Evolutionary conservation across 148 eudicot genomes (phyloP), one percentile per base, ranked within the genome.

Genomic region (Rhododendron griersonianum): DNA sequence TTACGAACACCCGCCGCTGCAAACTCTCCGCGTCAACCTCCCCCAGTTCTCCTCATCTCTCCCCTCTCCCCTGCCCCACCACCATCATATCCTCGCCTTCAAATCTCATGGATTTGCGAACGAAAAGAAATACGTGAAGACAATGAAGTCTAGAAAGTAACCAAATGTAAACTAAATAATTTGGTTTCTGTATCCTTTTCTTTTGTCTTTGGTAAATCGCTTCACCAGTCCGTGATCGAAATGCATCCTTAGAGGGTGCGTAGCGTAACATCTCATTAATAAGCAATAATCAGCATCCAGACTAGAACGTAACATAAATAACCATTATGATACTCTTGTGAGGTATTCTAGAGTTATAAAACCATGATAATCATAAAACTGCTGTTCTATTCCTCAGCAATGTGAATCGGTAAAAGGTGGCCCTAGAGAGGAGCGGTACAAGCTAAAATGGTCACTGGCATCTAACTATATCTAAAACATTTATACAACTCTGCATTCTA

Each of bases 401-500:
- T 41, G 76, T 83, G 41, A 39, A 39, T 47, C 9, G 13, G 45
- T 44, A n/a, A 5, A 86, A 55, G 50, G n/a, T 53, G 48, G 75
- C 16, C 83, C 35, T 51, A 51, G 57, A 84, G 35, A 73, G 45
- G 50, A 37, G 74, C 5, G 63, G 53, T 53, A 86, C 84, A 55
- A 71, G 83, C 50, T 81, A 41, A 57, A 55, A 73, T 51, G 28
- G 19, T 1, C 5, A 50, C 16, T 84, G 80, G 57, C 57, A 87
- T 69, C 86, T 79, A 84, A 78, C 59, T 41, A 82, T 15, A 74
- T 81, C 16, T 30, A 21, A 41, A n/a, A 25, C 2, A 78, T 50
- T 21, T 7, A 37, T 63, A 19, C 51, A 25, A 35, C 59, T 87
- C 83, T 25, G 50, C 84, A 79, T 87, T 79, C 51, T 84, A 25